Evolutionary conservation across 208 protist species (phyloP), one percentile per base, ranked within the genome.

Genomic region (Leishmania gerbilli): DNA sequence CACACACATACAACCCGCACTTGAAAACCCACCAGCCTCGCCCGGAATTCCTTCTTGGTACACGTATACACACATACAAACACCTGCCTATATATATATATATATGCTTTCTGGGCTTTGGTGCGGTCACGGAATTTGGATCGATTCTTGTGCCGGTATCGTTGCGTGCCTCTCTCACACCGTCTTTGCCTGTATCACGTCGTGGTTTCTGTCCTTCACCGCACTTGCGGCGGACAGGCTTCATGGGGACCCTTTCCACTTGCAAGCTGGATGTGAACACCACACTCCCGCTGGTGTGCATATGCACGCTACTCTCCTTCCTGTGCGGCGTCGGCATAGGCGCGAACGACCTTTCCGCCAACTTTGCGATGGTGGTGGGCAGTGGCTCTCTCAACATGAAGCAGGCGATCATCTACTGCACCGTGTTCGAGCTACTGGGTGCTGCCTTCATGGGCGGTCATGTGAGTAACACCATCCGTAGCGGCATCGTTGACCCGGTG

Each of bases 351-450:
- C 85, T 96, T 34, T 93, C 86, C 74, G 92, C 92, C 24, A 96
- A 95, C 84, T 97, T 97, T 76, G 94, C 94, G 27, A 95, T 95
- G 90, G 92, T 96, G 71, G 90, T 96, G 9, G 94, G 94, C 53
- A 96, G 90, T 82, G 91, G 92, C 71, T 94, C 91, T 24, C 85
- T 96, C 40, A 92, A 94, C 82, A 95, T 97, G 92, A 83, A 79
- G 71, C 84, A 90, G 80, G 91, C 92, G 9, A 95, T 96, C 80
- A 83, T 95, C 53, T 96, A 93, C 83, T 96, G 92, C 88, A 91
- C 89, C 72, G 77, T 95, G 15, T 96, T 96, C 64, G 92, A 96
- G 83, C 80, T 97, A 31, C 83, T 95, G n/a, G 93, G 93, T 6
- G 92, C 92, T 19, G 89, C 91, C 56, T 94, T 96, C 81, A 97